Evolutionary conservation across 371 early-diverging fungal genomes (phyloP).

Genomic region (Nosema bombycis): DNA sequence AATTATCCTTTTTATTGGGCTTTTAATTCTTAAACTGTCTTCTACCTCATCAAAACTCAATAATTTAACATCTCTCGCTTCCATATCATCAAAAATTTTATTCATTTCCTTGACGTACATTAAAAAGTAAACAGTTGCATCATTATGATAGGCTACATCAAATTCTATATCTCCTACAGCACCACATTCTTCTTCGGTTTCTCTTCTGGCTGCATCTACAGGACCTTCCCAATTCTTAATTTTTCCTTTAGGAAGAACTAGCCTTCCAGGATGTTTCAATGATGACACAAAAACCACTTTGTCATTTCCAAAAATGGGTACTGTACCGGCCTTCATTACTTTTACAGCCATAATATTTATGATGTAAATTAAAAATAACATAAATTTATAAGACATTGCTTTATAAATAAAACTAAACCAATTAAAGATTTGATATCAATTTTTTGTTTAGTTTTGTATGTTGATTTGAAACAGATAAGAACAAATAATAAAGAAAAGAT

Average conservation of each 20-base stretch:
- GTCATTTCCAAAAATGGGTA: conserved; percentile 1
- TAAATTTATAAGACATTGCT: too few species aligned
- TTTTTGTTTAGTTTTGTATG: too few species aligned
- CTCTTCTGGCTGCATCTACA: conserved; percentile 57
- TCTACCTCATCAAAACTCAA: conserved; percentile 2
- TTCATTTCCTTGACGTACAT: conserved; percentile 11
- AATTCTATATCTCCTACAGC: conserved; percentile 38
- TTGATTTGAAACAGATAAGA: too few species aligned
- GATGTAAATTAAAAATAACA: background rate
- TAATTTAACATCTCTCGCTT: background rate
- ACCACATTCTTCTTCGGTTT: conserved; percentile 61
- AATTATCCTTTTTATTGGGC: background rate
- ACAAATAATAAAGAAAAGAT: too few species aligned
- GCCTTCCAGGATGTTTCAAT: conserved; percentile 28
- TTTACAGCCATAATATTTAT: background rate
- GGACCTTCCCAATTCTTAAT: conserved; percentile 50
- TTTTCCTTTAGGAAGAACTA: conserved; percentile 62
- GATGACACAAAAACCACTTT: conserved; percentile 31
- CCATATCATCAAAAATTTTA: conserved; percentile 11
- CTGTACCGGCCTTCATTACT: conserved; percentile 4
- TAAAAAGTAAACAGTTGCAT: background rate
- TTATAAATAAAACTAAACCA: too few species aligned
- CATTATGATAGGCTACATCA: background rate
- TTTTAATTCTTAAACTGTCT: background rate
- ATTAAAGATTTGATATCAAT: too few species aligned